Evolutionary conservation across 2,329 filamentous ascomycete genomes (phyloP).

Genomic region (Fusarium nodosum): DNA sequence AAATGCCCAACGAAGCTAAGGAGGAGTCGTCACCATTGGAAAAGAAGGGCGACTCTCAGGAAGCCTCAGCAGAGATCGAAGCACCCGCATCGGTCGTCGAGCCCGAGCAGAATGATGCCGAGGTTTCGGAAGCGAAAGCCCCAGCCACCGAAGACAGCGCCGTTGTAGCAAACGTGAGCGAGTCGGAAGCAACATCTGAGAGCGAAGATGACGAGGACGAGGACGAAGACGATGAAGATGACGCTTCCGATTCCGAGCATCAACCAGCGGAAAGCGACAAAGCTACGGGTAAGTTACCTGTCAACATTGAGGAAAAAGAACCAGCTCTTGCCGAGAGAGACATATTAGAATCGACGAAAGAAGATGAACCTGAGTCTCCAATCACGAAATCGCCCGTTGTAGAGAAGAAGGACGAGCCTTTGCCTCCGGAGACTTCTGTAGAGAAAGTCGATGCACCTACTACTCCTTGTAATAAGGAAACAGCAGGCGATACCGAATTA

Average conservation of each 20-base stretch:
- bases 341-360: not conserved
- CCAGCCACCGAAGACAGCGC: conserved; percentile 14
- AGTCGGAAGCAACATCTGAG: conserved; percentile 3
- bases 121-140: conserved; percentile 9
- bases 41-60: conserved; percentile 17
- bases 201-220: not conserved
- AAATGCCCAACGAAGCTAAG: conserved; percentile 6
- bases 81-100: conserved; percentile 3
- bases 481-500: not conserved
- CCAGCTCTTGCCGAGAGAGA: conserved; percentile 3
- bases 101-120: conserved; percentile 11
- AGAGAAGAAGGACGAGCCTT: conserved; percentile 17
- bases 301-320: conserved; percentile 11
- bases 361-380: conserved; percentile 8
- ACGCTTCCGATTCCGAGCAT: conserved; percentile 10
- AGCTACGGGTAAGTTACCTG: conserved; percentile 3
- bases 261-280: conserved; percentile 10
- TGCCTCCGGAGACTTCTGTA: conserved; percentile 10
- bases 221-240: conserved; percentile 4
- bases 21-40: conserved; percentile 13
- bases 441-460: conserved; percentile 12
- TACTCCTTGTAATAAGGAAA: conserved; percentile 8
- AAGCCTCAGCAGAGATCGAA: conserved; percentile 15
- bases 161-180: not conserved
- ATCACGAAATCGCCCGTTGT: conserved; percentile 9